A percentile compares a stretch with the other conserved stretches of the same genome.
These are phyloP conservation scores for Tylopilus sp. DNA, from an alignment of 768 basidiomycete genomes.

Conservation along the genomic window DNA sequence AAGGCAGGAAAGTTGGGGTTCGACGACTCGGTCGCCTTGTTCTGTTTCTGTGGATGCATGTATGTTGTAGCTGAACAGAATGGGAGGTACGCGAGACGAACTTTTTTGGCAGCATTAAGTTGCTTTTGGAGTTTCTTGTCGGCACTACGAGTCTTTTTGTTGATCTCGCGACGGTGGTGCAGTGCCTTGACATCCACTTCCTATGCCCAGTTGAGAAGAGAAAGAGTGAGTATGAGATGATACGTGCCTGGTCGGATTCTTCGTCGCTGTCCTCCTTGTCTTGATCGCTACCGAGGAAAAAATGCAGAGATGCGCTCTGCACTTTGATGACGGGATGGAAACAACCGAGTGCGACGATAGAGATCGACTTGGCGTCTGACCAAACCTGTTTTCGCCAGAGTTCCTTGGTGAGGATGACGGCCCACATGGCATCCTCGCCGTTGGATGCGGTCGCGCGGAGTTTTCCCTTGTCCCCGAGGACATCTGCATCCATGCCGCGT, in stretches of 20 bases:
- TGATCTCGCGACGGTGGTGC: constrained; percentile 86
- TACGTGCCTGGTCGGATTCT: constrained; percentile 50
- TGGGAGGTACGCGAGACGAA: constrained; percentile 22
- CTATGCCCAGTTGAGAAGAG: constrained; percentile 30
- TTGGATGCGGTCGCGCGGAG: constrained; percentile 43
- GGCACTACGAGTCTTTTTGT: constrained; percentile 84
- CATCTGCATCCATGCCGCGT: constrained; percentile 80
- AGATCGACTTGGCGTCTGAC: constrained; percentile 89
- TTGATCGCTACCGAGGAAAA: constrained; percentile 91
- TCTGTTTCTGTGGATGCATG: constrained; percentile 38
- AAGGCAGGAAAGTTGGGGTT: constrained; percentile 85
- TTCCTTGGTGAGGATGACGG: constrained; percentile 88
- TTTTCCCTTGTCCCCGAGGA: constrained; percentile 82
- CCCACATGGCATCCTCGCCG: constrained; percentile 96
- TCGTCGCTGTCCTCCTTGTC: constrained; percentile 70
- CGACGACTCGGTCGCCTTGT: constrained; percentile 21
- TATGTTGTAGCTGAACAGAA: constrained; percentile 1
- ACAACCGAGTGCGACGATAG: constrained; percentile 87
- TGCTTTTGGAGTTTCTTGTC: constrained; percentile 78
- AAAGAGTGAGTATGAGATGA: not conserved
- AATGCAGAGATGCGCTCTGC: constrained; percentile 90
- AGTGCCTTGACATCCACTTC: constrained; percentile 67
- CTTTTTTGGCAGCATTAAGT: constrained; percentile 74
- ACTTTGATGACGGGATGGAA: constrained; percentile 94
- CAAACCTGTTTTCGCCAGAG: constrained; percentile 93